These are phyloP conservation scores for Notholithocarpus densiflorus DNA, from an alignment of 306 rosid species.

Conservation along the genomic window DNA sequence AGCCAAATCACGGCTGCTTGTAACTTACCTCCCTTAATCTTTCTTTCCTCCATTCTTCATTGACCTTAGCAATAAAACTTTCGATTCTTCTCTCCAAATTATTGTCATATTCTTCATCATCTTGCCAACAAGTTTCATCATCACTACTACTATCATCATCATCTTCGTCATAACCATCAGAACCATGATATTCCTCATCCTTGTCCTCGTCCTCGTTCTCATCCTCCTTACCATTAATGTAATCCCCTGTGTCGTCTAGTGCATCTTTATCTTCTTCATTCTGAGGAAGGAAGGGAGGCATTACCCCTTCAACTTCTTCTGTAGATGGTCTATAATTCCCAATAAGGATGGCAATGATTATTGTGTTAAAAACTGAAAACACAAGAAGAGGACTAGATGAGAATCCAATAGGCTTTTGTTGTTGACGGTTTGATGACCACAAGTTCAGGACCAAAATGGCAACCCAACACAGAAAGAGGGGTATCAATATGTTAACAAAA, in stretches of 20 bases:
- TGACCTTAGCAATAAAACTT: conserved; percentile 37
- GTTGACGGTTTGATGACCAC: not conserved
- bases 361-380: conserved; percentile 32
- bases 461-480: conserved; percentile 10
- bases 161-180: not conserved
- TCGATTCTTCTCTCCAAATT: conserved; percentile 29
- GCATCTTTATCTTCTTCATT: conserved; percentile 1
- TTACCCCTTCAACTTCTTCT: not conserved
- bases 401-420: conserved; percentile 2
- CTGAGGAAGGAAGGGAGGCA: not conserved
- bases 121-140: conserved; percentile 13
- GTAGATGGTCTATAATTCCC: conserved; percentile 18
- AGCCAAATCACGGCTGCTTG: not conserved
- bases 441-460: conserved; percentile 4
- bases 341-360: conserved; percentile 24
- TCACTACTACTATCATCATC: not conserved
- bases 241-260: not conserved
- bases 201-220: no score
- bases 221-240: not conserved
- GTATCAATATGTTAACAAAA: conserved; percentile 14
- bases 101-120: conserved; percentile 21
- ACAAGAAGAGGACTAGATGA: conserved; percentile 18
- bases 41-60: conserved; percentile 38
- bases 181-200: not conserved
- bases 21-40: conserved; percentile 9